Evolutionary conservation across 2,329 filamentous ascomycete species (phyloP), one percentile per base, ranked within the genome.

Genomic region (Coniella lustricola): DNA sequence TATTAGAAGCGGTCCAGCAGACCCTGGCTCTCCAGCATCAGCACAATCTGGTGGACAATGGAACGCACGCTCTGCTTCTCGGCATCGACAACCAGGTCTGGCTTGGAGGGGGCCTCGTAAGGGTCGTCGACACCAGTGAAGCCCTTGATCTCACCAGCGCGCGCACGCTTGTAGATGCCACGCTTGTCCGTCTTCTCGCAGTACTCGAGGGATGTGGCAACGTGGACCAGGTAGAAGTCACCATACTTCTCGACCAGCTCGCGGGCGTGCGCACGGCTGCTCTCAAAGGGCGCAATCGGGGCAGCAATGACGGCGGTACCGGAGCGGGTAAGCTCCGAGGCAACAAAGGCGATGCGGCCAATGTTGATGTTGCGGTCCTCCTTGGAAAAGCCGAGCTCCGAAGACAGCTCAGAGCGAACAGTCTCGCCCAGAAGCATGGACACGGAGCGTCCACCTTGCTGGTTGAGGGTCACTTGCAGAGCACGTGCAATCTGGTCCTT

Each of bases 91-190:
- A 82, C 81, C 56, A 98, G 75, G 65, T 97, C 83, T 29, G 90
- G 80, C 71, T 91, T 90, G 57, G 70, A 61, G 9, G 93, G 93
- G 18, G 69, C 64, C 82, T 98, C 93, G 65, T 98, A 98, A 42
- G 93, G 90, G 73, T 97, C 91, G 65, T 97, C 91, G 49, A 98
- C 90, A 61, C 93, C 93, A 7, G 93, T 98, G 79, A 98, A 98
- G 56, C 90, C 90, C 81, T 90, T 93, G 70, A 98, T 94, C 74
- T 95, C 87, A 50, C 93, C 93, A 17, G 76, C 78, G 54, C 93
- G 81, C 35, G 93, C 93, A 65, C 81, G 80, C 57, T 78, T 78
- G 70, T 97, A 98, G 63, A 95, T 84, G 52, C 93, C 93, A 53
- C 85, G 79, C 75, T 89, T 90, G 70, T 98, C 93, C 25, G 89